Percentiles rank a stretch among this genome's conserved stretches.
Conservation (phyloP, 192 early-diverging fungal species). For the Chytriomyces confervae region DNA sequence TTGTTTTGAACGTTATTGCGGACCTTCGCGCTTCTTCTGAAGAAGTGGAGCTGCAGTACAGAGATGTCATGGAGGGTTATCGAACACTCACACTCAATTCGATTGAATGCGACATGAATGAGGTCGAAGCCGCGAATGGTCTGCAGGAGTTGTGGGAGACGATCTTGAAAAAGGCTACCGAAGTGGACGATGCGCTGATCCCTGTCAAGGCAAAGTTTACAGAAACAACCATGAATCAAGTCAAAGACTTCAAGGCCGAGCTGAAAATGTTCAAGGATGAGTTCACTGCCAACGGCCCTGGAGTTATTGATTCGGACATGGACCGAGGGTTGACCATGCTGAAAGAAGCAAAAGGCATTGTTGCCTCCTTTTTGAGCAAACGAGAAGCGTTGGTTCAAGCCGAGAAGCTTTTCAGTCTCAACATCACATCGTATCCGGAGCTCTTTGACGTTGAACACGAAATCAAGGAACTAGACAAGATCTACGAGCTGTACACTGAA, state of each 20-base stretch:
- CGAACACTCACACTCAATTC: conserved; percentile 60
- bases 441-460: conserved; percentile 63
- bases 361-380: conserved; percentile 47
- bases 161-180: conserved; percentile 54
- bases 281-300: conserved; percentile 61
- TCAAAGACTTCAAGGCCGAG: conserved; percentile 55
- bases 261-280: conserved; percentile 61
- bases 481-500: conserved; percentile 64
- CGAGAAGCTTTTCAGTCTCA: conserved; percentile 66
- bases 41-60: conserved; percentile 61
- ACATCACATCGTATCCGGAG: conserved; percentile 67
- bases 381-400: conserved; percentile 61
- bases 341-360: conserved; percentile 55
- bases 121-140: conserved; percentile 46
- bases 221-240: conserved; percentile 60
- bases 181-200: conserved; percentile 60
- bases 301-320: conserved; percentile 59
- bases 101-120: conserved; percentile 51
- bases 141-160: conserved; percentile 57
- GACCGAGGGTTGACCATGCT: conserved; percentile 57
- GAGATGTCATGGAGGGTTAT: conserved; percentile 63
- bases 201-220: conserved; percentile 68
- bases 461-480: conserved; percentile 62
- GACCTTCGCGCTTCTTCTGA: conserved; percentile 61
- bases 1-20: conserved; percentile 65